Evolutionary conservation across 352 stramenopile genomes (phyloP), one percentile per base, ranked within the genome.

Genomic region (Aphanomyces invadans): DNA sequence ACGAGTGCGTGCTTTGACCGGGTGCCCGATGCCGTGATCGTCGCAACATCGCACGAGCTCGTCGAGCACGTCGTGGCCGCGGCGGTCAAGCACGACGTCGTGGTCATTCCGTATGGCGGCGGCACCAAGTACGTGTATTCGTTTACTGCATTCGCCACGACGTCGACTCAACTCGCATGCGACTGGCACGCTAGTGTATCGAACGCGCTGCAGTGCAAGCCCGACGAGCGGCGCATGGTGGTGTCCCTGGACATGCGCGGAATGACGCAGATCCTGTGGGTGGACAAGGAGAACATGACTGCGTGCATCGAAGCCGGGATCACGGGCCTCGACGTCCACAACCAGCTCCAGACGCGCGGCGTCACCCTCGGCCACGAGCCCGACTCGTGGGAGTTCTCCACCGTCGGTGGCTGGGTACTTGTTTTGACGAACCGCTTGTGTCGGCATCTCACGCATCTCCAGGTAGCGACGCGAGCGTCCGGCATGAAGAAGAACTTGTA

Each of bases 401-500:
- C 90, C 1, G 75, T 98, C 3, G 90, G 90, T 25, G 90, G 92
- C 36, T 97, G 89, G 89, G 83, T 70, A 52, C 45, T 32, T 59
- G 9, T 28, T 33, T 33, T 3, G 25, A 33, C n/a, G 19, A n/a
- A n/a, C n/a, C n/a, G n/a, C n/a, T n/a, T n/a, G n/a, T n/a, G n/a
- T n/a, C n/a, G n/a, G n/a, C n/a, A n/a, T n/a, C n/a, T n/a, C n/a
- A n/a, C n/a, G n/a, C n/a, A n/a, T n/a, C n/a, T n/a, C n/a, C 29
- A 68, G 60, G 42, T 97, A 44, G 90, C 92, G 0, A 98, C 90
- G 2, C 87, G 89, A 68, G 88, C 90, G 21, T 97, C 89, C 1
- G 92, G 90, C 9, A 98, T 98, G 92, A 97, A 97, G 75, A 93
- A 95, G 73, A 96, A 95, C 64, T 78, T 76, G 36, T 97, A 98